These are phyloP conservation scores for Jimgerdemannia lactiflua DNA, from an alignment of 192 early-diverging fungal genomes.

Conservation along the genomic window DNA sequence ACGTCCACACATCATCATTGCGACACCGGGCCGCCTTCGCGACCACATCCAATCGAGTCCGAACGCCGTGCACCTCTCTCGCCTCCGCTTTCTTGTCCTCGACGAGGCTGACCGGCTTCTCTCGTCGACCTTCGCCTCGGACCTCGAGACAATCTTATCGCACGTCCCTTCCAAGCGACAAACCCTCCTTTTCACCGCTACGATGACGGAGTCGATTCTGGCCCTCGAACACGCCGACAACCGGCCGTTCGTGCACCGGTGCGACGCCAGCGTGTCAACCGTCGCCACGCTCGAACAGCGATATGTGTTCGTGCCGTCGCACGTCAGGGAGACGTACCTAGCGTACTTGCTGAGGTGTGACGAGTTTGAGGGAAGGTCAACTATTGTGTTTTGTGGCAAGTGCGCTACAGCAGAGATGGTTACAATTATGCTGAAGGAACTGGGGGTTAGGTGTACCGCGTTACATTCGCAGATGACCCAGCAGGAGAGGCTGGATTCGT, in stretches of 20 bases:
- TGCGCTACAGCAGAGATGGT: conserved; percentile 85
- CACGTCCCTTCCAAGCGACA: conserved; percentile 81
- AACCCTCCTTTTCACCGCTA: conserved; percentile 95
- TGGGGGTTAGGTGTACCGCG: conserved; percentile 88
- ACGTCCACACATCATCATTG: conserved; percentile 90
- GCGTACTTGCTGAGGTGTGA: conserved; percentile 73
- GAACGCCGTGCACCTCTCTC: conserved; percentile 68
- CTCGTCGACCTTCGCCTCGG: conserved; percentile 78
- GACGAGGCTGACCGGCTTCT: conserved; percentile 96
- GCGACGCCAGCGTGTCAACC: conserved; percentile 59
- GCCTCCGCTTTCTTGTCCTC: conserved; percentile 83
- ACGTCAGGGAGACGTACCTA: conserved; percentile 87
- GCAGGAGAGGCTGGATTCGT: conserved; percentile 80
- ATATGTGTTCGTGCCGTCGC: conserved; percentile 92
- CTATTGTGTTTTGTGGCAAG: conserved; percentile 91
- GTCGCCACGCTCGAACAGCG: conserved; percentile 85
- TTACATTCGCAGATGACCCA: conserved; percentile 95
- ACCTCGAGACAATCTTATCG: conserved; percentile 77
- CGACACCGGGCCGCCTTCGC: conserved; percentile 91
- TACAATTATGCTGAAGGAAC: conserved; percentile 82
- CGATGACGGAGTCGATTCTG: conserved; percentile 90
- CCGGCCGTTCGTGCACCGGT: conserved; percentile 52
- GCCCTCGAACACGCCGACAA: conserved; percentile 50
- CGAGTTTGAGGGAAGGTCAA: conserved; percentile 70
- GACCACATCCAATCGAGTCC: conserved; percentile 87